Conservation (phyloP, 108 stramenopile genomes). For the Nitzschia sp. region DNA sequence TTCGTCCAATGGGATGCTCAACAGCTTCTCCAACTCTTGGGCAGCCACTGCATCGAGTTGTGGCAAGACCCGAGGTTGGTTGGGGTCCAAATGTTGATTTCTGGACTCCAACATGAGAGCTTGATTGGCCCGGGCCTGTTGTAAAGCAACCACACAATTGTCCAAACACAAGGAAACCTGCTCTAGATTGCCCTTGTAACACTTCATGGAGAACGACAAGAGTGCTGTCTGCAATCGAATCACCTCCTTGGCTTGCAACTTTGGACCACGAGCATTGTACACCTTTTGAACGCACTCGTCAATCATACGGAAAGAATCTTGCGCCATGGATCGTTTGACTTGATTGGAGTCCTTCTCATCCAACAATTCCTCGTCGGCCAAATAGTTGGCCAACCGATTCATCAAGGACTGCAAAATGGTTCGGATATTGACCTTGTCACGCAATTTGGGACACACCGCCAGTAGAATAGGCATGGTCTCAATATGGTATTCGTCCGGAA, state of each 20-base stretch:
- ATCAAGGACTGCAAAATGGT: conserved; percentile 91
- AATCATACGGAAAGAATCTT: conserved; percentile 88
- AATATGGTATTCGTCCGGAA: conserved; percentile 97
- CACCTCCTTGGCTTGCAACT: conserved; percentile 78
- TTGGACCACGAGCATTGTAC: conserved; percentile 81
- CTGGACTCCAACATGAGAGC: conserved; percentile 36
- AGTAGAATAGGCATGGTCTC: conserved; percentile 91
- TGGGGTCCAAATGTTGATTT: conserved; percentile 6
- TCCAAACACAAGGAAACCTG: conserved; percentile 83
- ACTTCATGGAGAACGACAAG: conserved; percentile 87
- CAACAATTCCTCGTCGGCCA: conserved; percentile 70
- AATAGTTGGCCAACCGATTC: conserved; percentile 88
- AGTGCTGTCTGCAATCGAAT: conserved; percentile 91
- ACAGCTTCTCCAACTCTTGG: conserved; percentile 83
- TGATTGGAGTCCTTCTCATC: conserved; percentile 81
- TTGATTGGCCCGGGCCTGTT: conserved; percentile 60
- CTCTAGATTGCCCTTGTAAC: conserved; percentile 88
- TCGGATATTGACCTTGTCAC: conserved; percentile 95
- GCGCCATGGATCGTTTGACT: conserved; percentile 63
- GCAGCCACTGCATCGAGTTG: conserved; percentile 76
- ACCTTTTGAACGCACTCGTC: conserved; percentile 88
- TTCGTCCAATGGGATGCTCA: conserved; percentile 83
- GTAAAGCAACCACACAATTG: conserved; percentile 65
- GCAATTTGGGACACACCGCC: conserved; percentile 79
- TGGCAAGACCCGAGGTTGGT: not conserved